Percentiles rank a stretch among this genome's conserved stretches.
Conservation (phyloP, 2,329 filamentous ascomycete species). For the Claviceps cyperi region DNA sequence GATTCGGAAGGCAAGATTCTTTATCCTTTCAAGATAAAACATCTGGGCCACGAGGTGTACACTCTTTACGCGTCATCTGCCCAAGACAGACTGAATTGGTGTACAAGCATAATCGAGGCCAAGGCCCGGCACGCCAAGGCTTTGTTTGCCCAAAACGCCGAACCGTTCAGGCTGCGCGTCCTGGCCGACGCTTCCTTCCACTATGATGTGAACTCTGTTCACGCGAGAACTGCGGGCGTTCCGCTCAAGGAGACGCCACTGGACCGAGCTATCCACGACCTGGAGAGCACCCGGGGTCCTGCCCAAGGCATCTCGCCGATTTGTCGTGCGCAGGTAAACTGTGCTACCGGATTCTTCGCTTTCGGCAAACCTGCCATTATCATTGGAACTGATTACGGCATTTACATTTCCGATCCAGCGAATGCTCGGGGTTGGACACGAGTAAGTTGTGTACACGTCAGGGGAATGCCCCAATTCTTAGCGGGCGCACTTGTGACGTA, state of each 20-base stretch:
- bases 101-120: slow-evolving; percentile 80
- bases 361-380: slow-evolving; percentile 79
- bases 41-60: slow-evolving; percentile 86
- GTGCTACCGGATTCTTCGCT: slow-evolving; percentile 76
- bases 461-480: background rate
- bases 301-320: slow-evolving; percentile 60
- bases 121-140: slow-evolving; percentile 88
- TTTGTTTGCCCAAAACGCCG: slow-evolving; percentile 80
- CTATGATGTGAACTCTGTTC: slow-evolving; percentile 49
- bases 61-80: slow-evolving; percentile 73
- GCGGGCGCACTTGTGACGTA: background rate
- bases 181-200: slow-evolving; percentile 87
- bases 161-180: slow-evolving; percentile 84
- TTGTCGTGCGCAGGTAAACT: slow-evolving; percentile 79
- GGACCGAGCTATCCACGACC: slow-evolving; percentile 76
- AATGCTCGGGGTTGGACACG: slow-evolving; percentile 85
- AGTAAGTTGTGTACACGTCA: slow-evolving; percentile 35
- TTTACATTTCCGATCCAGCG: slow-evolving; percentile 76
- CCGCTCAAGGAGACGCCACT: slow-evolving; percentile 82
- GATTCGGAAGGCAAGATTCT: slow-evolving; percentile 71
- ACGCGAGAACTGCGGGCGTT: slow-evolving; percentile 49
- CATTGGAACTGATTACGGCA: slow-evolving; percentile 87
- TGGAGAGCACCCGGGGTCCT: slow-evolving; percentile 63
- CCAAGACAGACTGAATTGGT: slow-evolving; percentile 74
- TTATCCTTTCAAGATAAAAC: slow-evolving; percentile 91